Evolutionary conservation across 495 filamentous ascomycete genomes (phyloP).

Genomic region (Evansstolkia leycettana): DNA sequence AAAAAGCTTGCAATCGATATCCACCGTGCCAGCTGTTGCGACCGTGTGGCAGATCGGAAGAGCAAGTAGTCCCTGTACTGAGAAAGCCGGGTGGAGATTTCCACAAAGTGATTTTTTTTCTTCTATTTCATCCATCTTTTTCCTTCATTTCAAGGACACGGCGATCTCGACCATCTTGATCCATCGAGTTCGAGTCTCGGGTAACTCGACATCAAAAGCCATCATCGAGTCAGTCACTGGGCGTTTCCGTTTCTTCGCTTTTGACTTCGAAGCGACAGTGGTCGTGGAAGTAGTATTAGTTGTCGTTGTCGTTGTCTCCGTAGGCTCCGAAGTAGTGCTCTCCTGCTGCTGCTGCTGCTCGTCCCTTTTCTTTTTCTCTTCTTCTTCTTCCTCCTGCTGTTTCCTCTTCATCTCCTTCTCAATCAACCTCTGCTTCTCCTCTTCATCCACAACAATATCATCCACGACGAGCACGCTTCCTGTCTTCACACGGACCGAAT

Average conservation of each 20-base stretch:
- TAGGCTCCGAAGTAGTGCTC: neutral
- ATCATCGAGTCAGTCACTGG: conserved; percentile 7
- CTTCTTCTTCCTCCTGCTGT: conserved; percentile 14
- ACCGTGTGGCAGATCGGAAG: no score
- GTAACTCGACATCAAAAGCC: conserved; percentile 39
- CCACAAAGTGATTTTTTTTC: neutral
- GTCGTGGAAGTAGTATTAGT: neutral
- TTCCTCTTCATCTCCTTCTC: conserved; percentile 7
- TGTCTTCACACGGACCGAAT: conserved; percentile 45
- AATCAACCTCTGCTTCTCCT: conserved; percentile 9
- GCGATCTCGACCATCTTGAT: conserved; percentile 54
- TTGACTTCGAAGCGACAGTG: conserved; percentile 8
- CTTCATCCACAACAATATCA: conserved; percentile 45
- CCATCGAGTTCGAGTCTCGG: conserved; percentile 50
- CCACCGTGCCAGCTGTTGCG: no score
- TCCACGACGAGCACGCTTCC: conserved; percentile 58
- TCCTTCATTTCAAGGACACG: conserved; percentile 43
- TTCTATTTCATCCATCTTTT: neutral
- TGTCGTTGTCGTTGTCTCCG: conserved; percentile 1
- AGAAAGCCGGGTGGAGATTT: no score
- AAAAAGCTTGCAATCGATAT: no score
- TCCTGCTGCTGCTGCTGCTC: conserved; percentile 9
- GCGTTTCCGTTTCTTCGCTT: conserved; percentile 30
- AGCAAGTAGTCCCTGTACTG: no score
- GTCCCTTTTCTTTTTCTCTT: conserved; percentile 10